Evolutionary conservation across 2,329 filamentous ascomycete species (phyloP).

Genomic region (Claviceps sorghi): DNA sequence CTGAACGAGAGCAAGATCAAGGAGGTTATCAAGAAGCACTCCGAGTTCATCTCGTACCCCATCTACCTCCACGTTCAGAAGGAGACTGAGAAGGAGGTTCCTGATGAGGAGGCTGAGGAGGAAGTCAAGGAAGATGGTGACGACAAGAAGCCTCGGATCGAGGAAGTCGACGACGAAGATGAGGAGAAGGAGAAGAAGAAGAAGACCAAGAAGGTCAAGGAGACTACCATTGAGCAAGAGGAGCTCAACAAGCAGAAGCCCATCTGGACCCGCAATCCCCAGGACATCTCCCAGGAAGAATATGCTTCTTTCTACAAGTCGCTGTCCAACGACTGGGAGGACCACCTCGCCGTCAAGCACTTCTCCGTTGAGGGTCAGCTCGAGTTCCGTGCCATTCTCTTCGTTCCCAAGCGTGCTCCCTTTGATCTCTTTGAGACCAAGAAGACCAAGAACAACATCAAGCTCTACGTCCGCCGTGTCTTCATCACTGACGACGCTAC

Average conservation of each 20-base stretch:
- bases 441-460: slow-evolving; percentile 99
- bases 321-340: slow-evolving; percentile 99
- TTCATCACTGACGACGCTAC: slow-evolving; percentile 99
- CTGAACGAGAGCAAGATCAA: slow-evolving; percentile 98
- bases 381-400: slow-evolving; percentile 98
- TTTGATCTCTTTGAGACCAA: slow-evolving; percentile 99
- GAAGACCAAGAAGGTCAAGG: slow-evolving; percentile 99
- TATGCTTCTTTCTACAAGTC: slow-evolving; percentile 99
- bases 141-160: slow-evolving; percentile 91
- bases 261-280: slow-evolving; percentile 97
- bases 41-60: slow-evolving; percentile 99
- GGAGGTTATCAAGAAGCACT: slow-evolving; percentile 99
- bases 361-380: slow-evolving; percentile 99
- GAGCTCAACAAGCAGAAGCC: slow-evolving; percentile 99
- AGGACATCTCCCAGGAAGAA: slow-evolving; percentile 90
- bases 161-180: slow-evolving; percentile 79
- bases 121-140: slow-evolving; percentile 55
- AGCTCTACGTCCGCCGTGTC: slow-evolving; percentile 98
- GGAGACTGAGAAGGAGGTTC: slow-evolving; percentile 98
- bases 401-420: slow-evolving; percentile 97
- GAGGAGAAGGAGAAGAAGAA: slow-evolving; percentile 80
- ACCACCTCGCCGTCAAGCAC: slow-evolving; percentile 99
- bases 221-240: slow-evolving; percentile 96
- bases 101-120: slow-evolving; percentile 78
- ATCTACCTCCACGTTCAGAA: slow-evolving; percentile 99